Evolutionary conservation across 208 protist genomes (phyloP), one percentile per base, ranked within the genome.

Genomic region (Acanthamoeba sp.): DNA sequence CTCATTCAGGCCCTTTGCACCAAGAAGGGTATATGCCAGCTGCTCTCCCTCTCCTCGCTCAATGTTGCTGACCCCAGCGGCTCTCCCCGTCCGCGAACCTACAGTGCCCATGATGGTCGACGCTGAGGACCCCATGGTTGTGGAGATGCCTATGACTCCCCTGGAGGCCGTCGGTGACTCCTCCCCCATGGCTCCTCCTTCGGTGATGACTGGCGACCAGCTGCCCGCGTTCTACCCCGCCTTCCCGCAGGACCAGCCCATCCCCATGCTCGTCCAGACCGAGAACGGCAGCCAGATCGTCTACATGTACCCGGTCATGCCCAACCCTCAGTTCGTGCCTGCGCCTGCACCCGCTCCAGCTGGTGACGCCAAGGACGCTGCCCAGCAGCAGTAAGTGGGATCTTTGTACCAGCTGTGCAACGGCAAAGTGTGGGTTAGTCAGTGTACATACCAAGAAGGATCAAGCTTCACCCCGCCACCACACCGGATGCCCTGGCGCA

Each of bases 1-100:
- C 80, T 88, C 80, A 88, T 88, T 2, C 80, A 88, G 50, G 80
- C 80, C 66, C 66, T 78, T 29, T 40, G 66, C 66, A 27, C 66
- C 66, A 78, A 32, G 29, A 78, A 78, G 66, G 66, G 66, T 78
- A 78, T 29, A 18, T n/a, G 48, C 48, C 57, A 29, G 18, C 27
- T n/a, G 20, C 24, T 22, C 22, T 64, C 57, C 22, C 57, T 14
- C 66, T 29, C 18, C n/a, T 24, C 7, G 1, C 27, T 24, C 27
- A 22, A 14, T 24, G 18, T 38, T 42, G 36, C 32, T 38, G 22
- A 24, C 62, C 62, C 10, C n/a, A 36, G 12, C 29, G 12, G 18
- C 12, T 36, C 24, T 24, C 27, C 27, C 4, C 18, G 55, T 62
- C 27, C 22, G 3, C 62, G 16, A n/a, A 12, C 29, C 29, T 1